Percentiles rank a stretch among this genome's conserved stretches.
These are phyloP conservation scores for Staphylotrichum longicolle DNA, from an alignment of 495 filamentous ascomycete genomes.

Conservation along the genomic window DNA sequence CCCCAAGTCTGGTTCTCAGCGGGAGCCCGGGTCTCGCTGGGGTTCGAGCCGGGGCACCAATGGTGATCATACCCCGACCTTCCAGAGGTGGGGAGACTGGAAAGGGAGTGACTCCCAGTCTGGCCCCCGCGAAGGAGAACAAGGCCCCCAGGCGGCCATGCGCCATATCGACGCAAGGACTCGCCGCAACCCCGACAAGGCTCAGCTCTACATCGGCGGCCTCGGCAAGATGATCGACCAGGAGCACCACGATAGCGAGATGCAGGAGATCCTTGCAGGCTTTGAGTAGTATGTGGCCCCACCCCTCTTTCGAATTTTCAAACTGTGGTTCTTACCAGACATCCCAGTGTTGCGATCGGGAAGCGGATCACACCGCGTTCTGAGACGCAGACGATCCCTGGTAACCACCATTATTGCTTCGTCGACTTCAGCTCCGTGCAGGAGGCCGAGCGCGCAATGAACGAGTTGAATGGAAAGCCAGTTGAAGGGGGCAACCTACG, in stretches of 20 bases:
- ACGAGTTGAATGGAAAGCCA: conserved; percentile 32
- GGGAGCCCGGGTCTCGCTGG: conserved; percentile 9
- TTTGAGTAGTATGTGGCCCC: conserved; percentile 45
- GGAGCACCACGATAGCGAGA: conserved; percentile 50
- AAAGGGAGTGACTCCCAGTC: conserved; percentile 15
- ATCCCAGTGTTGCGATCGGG: conserved; percentile 53
- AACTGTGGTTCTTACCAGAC: not conserved
- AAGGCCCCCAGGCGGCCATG: conserved; percentile 26
- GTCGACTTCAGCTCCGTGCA: conserved; percentile 59
- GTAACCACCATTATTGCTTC: conserved; percentile 66
- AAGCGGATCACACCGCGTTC: conserved; percentile 61
- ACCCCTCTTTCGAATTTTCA: not conserved
- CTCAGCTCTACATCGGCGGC: conserved; percentile 63
- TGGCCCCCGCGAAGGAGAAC: conserved; percentile 10
- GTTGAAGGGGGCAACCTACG: conserved; percentile 23
- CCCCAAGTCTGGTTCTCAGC: conserved; percentile 31
- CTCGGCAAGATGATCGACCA: conserved; percentile 59
- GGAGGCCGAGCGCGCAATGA: conserved; percentile 50
- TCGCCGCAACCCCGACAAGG: conserved; percentile 36
- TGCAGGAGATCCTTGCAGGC: conserved; percentile 58
- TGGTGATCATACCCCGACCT: conserved; percentile 24
- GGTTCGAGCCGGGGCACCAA: not conserved
- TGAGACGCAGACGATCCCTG: conserved; percentile 49
- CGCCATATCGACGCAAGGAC: conserved; percentile 22
- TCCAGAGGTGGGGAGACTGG: conserved; percentile 45